Percentiles rank a stretch among this genome's conserved stretches.
Evolutionary conservation across 169 alveolate species (phyloP).

Genomic region (Babesia ovata): DNA sequence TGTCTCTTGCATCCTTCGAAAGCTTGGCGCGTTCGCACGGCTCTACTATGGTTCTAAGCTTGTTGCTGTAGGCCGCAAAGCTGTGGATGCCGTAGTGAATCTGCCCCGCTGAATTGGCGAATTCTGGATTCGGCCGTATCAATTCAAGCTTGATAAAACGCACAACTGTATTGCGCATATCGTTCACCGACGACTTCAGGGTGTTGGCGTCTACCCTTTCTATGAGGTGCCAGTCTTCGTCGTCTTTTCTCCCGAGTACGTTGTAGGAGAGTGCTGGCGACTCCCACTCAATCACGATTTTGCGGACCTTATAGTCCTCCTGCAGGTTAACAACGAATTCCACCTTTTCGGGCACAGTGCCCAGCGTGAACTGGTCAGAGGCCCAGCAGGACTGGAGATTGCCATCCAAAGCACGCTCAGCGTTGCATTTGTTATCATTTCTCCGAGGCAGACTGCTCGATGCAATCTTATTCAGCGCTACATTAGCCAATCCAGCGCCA

Average conservation of each 20-base stretch:
- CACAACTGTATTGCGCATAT: conserved; percentile 67
- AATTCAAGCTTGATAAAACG: conserved; percentile 72
- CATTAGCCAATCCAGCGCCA: conserved; percentile 85
- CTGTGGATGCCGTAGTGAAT: conserved; percentile 82
- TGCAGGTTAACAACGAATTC: conserved; percentile 80
- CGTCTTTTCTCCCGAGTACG: conserved; percentile 73
- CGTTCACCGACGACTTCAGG: conserved; percentile 66
- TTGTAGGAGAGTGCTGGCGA: conserved; percentile 84
- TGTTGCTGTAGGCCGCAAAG: conserved; percentile 78
- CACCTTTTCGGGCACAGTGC: conserved; percentile 74
- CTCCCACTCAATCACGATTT: conserved; percentile 83
- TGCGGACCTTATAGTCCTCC: conserved; percentile 76
- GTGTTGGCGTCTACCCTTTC: conserved; percentile 66
- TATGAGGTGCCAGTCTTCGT: conserved; percentile 53
- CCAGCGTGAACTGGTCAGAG: conserved; percentile 72
- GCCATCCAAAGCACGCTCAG: conserved; percentile 84
- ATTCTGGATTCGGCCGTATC: conserved; percentile 79
- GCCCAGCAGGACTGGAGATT: conserved; percentile 84
- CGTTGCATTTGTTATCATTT: conserved; percentile 69
- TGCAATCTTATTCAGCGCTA: conserved; percentile 79
- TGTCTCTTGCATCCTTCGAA: conserved; percentile 88
- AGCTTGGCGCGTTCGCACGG: conserved; percentile 82
- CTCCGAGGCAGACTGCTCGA: conserved; percentile 74
- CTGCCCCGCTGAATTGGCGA: conserved; percentile 42
- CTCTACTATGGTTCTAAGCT: conserved; percentile 86